A percentile compares a stretch with the other conserved stretches of the same genome.
phyloP scores from a whole-genome alignment of 2,329 filamentous ascomycete species.

The Colletotrichum sp. region DNA sequence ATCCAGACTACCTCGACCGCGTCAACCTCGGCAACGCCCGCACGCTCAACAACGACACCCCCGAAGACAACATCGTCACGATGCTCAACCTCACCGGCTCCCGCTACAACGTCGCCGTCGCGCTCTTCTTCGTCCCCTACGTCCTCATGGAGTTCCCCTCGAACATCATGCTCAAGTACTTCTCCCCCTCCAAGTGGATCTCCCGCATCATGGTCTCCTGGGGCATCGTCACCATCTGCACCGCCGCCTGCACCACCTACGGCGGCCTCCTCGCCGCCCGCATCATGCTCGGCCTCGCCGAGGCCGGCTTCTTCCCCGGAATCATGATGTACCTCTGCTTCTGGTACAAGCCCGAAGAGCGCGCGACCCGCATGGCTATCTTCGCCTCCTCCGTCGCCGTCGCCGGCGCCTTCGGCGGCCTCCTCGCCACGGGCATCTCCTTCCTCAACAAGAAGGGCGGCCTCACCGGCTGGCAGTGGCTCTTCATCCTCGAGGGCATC shows the following conservation, averaged over 20 bases:
- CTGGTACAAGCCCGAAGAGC: conserved; percentile 66
- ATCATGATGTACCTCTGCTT: conserved; percentile 63
- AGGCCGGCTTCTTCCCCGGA: conserved; percentile 57
- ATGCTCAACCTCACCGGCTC: conserved; percentile 34
- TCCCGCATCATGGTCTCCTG: conserved; percentile 47
- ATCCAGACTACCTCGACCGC: conserved; percentile 30
- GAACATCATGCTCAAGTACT: conserved; percentile 37
- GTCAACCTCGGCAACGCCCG: conserved; percentile 37
- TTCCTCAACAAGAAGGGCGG: conserved; percentile 49
- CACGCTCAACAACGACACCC: conserved; percentile 36
- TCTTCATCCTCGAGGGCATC: conserved; percentile 61
- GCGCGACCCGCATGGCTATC: conserved; percentile 61
- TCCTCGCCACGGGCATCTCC: conserved; percentile 57
- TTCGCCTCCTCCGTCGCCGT: conserved; percentile 64
- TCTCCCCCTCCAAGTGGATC: conserved; percentile 37
- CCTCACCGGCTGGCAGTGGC: conserved; percentile 64
- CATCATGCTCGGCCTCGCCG: conserved; percentile 55
- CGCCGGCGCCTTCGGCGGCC: conserved; percentile 64
- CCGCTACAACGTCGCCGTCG: conserved; percentile 34
- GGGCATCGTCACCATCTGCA: conserved; percentile 53
- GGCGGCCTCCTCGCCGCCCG: conserved; percentile 49
- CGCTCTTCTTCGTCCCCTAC: conserved; percentile 33
- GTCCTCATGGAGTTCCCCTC: conserved; percentile 34
- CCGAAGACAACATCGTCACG: conserved; percentile 34
- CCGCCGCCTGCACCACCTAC: conserved; percentile 52